Evolutionary conservation across 2,329 filamentous ascomycete species (phyloP), one percentile per base, ranked within the genome.

Genomic region (Sporothrix brasiliensis): DNA sequence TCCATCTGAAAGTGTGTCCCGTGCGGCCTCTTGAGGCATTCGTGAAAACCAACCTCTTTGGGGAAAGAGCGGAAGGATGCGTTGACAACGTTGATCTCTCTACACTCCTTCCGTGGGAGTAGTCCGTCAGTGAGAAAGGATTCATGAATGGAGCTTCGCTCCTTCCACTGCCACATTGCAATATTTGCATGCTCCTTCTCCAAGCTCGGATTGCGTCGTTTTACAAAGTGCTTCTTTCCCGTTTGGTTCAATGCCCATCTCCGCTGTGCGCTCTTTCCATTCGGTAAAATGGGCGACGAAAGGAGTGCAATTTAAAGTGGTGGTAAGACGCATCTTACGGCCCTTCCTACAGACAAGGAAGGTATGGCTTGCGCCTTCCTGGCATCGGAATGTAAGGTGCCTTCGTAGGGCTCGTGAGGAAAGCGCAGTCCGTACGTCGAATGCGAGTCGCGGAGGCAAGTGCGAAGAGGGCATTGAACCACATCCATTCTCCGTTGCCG

Each of bases 101-200:
- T 24, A 24, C 56, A 34, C 56, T 61, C 56, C 56, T 61, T 44
- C 56, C 56, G 11, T 19, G 34, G 24, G 19, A 41, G 30, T 60
- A 30, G 27, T 11, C 54, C n/a, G 16, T 34, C 52, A 3, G 53
- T 16, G 21, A 34, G 53, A 7, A 7, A 56, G 16, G 54, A 58
- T 58, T n/a, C 19, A 49, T 49, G 44, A 41, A 30, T 34, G 34
- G 56, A 60, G 19, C 56, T 21, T 60, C 56, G 56, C 56, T 60
- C 56, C 56, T 60, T 60, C 56, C 56, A 60, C 30, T 60, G 30
- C 56, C 56, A 41, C 56, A 41, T 34, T 60, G 30, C 34, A 21
- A 41, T 41, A 60, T 60, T 60, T 4, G 30, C 34, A 13, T 30
- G 56, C 56, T 44, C 56, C 56, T 61, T 61, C 56, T 34, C 9